Evolutionary conservation across 208 protist species (phyloP), one percentile per base, ranked within the genome.

Genomic region (Acanthamoeba royreba): DNA sequence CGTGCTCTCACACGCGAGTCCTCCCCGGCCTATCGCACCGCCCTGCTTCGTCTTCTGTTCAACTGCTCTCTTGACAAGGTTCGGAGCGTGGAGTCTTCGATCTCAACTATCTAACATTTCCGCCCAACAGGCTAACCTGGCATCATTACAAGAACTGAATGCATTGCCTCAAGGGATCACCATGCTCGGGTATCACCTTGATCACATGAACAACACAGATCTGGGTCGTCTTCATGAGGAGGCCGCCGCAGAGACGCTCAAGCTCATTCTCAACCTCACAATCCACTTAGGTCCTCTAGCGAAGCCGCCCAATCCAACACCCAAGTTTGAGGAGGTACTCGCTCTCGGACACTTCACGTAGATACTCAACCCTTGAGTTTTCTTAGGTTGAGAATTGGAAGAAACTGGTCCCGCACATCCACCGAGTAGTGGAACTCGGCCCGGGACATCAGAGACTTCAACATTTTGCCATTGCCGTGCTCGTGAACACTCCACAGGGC

Each of bases 401-500:
- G 43, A 11, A 86, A 28, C 77, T 86, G 77, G 77, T 38, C 31
- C 77, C 77, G 77, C 46, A 42, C 46, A 86, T 86, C 31, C 77
- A 86, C 7, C 42, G 45, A 45, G 46, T 86, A 35, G 55, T 86
- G 77, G 46, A 86, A 35, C 19, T 86, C 43, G 77, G 46, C 45
- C 31, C 77, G n/a, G 31, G 43, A 8, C 46, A 86, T 28, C 77
- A 86, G 45, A n/a, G 46, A n/a, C n/a, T 86, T 38, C 42, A 86
- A 35, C 77, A 86, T 45, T 49, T 55, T 55, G 77, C 77, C 28
- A 45, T 86, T 38, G 46, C 42, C 13, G 25, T 31, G 42, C 77
- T 86, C 4, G 46, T 86, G 43, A 86, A 86, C 77, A 86, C 77
- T 19, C 77, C 77, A 4, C 77, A 86, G 46, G 77, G 77, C 46